Evolutionary conservation across 148 eudicot species (phyloP).

Genomic region (Salicornia ramosissima): DNA sequence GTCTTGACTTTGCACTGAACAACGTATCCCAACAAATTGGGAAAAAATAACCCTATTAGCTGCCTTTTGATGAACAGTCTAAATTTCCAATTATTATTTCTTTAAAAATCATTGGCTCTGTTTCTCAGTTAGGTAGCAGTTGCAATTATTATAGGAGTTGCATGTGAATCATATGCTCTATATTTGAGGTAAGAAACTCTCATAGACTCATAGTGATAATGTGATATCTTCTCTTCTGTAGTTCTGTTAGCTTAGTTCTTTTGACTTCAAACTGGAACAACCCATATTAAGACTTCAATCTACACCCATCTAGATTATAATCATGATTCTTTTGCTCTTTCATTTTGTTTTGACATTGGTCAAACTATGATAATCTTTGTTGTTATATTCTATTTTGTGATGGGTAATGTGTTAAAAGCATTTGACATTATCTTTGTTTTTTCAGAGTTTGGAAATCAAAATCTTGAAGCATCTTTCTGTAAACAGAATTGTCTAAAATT

Average conservation of each 20-base stretch:
- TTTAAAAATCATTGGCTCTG: background rate
- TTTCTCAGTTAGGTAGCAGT: background rate
- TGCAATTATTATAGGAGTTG: background rate
- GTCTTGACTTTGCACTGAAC: background rate
- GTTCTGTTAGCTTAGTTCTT: background rate
- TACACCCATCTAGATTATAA: background rate
- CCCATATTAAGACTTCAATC: background rate
- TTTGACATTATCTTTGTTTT: background rate
- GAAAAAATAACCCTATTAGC: background rate
- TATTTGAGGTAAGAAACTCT: slow-evolving; percentile 1
- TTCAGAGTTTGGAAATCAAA: no score
- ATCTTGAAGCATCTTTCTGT: background rate
- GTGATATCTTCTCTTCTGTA: background rate
- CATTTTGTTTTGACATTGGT: background rate
- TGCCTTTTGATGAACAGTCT: background rate
- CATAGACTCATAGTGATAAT: background rate
- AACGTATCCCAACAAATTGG: background rate
- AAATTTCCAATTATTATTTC: background rate
- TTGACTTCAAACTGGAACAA: background rate
- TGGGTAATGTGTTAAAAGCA: background rate
- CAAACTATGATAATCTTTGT: background rate
- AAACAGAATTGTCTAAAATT: no score
- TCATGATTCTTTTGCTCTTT: background rate
- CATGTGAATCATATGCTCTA: background rate
- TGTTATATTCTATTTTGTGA: background rate